A percentile compares a stretch with the other conserved stretches of the same genome.
phyloP scores from a whole-genome alignment of 495 filamentous ascomycete species.

The Durotheca rogersii region DNA sequence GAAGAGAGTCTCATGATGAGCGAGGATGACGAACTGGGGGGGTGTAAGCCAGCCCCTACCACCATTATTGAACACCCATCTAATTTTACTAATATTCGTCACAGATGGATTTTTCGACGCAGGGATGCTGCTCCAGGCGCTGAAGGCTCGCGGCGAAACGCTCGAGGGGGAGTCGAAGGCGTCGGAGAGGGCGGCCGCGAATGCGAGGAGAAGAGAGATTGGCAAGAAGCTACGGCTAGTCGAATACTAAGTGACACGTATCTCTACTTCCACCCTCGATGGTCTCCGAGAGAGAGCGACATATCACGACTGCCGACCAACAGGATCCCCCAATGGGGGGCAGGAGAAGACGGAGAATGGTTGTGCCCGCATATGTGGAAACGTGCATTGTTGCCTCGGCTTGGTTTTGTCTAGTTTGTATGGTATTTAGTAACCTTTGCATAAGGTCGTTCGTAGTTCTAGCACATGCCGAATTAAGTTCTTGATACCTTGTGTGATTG shows the following conservation, averaged over 20 bases:
- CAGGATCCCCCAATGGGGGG: background rate
- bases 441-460: too few relatives aligned
- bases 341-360: background rate
- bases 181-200: constrained; percentile 48
- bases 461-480: too few relatives aligned
- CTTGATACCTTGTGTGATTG: too few relatives aligned
- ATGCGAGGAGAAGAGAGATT: constrained; percentile 62
- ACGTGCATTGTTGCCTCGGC: background rate
- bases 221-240: constrained; percentile 77
- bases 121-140: constrained; percentile 85
- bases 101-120: constrained; percentile 96
- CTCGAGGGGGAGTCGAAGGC: constrained; percentile 46
- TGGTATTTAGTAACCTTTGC: too few relatives aligned
- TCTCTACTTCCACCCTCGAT: background rate
- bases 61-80: constrained; percentile 1
- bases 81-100: constrained; percentile 6
- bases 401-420: too few relatives aligned
- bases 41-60: constrained; percentile 65
- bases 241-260: constrained; percentile 60
- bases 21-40: constrained; percentile 87
- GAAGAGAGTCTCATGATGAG: constrained; percentile 64
- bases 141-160: constrained; percentile 60
- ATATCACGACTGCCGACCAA: too few relatives aligned
- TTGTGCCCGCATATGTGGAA: background rate
- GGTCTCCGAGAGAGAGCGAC: background rate